phyloP scores from a whole-genome alignment of 768 basidiomycete genomes.

The Suillus subluteus region DNA sequence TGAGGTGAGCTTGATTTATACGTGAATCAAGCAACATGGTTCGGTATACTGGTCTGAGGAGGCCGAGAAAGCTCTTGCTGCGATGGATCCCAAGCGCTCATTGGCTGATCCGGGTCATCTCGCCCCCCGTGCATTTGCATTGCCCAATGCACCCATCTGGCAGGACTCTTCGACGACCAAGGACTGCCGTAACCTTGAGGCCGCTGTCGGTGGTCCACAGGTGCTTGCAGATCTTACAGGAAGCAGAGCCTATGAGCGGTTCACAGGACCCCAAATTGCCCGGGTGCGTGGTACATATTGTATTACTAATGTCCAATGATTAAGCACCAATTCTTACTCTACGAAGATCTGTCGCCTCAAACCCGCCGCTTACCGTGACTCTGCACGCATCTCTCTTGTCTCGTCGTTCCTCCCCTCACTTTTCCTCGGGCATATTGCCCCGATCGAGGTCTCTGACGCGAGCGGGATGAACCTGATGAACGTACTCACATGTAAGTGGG shows the following conservation, averaged over 20 bases:
- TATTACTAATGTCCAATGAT: not conserved
- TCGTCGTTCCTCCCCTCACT: slow-evolving; percentile 84
- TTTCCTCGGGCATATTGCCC: slow-evolving; percentile 77
- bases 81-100: slow-evolving; percentile 52
- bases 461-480: slow-evolving; percentile 92
- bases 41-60: slow-evolving; percentile 79
- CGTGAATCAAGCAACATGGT: slow-evolving; percentile 72
- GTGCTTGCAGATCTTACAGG: slow-evolving; percentile 77
- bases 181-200: slow-evolving; percentile 74
- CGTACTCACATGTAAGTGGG: slow-evolving; percentile 74
- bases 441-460: slow-evolving; percentile 86
- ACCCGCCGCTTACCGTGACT: slow-evolving; percentile 58
- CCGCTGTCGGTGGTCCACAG: slow-evolving; percentile 68
- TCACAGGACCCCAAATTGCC: slow-evolving; percentile 85
- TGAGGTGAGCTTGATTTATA: not conserved
- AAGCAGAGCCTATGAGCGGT: slow-evolving; percentile 84
- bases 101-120: slow-evolving; percentile 58
- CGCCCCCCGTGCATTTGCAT: slow-evolving; percentile 65
- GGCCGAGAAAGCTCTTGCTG: slow-evolving; percentile 54
- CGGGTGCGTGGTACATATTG: slow-evolving; percentile 47
- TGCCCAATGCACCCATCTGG: slow-evolving; percentile 79
- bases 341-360: slow-evolving; percentile 58
- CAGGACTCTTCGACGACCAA: slow-evolving; percentile 85
- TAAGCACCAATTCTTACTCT: slow-evolving; percentile 3
- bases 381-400: slow-evolving; percentile 74